These are phyloP conservation scores for Conticribra weissflogii DNA, from an alignment of 108 stramenopile species.

Conservation along the genomic window DNA sequence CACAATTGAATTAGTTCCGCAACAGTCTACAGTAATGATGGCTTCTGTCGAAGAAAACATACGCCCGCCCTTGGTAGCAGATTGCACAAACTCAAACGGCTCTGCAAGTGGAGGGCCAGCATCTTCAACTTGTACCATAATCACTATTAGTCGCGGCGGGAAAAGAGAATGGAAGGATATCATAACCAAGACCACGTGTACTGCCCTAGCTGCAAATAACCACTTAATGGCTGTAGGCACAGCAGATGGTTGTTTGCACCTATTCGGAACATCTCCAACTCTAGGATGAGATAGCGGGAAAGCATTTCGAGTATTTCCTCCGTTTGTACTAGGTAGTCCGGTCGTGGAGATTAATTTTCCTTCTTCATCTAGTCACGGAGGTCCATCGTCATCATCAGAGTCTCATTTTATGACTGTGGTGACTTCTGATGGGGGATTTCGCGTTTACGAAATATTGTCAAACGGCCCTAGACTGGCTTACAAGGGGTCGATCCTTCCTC, in stretches of 20 bases:
- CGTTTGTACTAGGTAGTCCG: constrained; percentile 69
- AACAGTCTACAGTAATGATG: neutral
- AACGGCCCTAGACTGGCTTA: constrained; percentile 46
- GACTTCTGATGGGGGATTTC: constrained; percentile 72
- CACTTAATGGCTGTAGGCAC: constrained; percentile 73
- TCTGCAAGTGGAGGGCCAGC: constrained; percentile 39
- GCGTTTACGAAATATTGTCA: constrained; percentile 58
- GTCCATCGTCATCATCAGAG: neutral
- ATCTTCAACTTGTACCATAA: constrained; percentile 56
- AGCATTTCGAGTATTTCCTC: constrained; percentile 78
- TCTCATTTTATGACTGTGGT: constrained; percentile 63
- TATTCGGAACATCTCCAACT: constrained; percentile 80
- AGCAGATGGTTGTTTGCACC: constrained; percentile 70
- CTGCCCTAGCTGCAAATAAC: constrained; percentile 60
- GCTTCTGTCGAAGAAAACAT: constrained; percentile 6
- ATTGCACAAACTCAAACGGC: constrained; percentile 67
- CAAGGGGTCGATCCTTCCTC: constrained; percentile 77
- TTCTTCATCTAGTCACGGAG: neutral
- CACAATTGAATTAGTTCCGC: constrained; percentile 55
- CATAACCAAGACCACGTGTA: constrained; percentile 64
- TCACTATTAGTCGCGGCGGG: constrained; percentile 68
- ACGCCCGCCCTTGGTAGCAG: constrained; percentile 56
- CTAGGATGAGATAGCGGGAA: constrained; percentile 69
- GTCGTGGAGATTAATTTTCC: constrained; percentile 52
- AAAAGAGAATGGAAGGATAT: constrained; percentile 71